Base-by-base conservation (phyloP, 306 rosid genomes). In the Cicer arietinum region DNA sequence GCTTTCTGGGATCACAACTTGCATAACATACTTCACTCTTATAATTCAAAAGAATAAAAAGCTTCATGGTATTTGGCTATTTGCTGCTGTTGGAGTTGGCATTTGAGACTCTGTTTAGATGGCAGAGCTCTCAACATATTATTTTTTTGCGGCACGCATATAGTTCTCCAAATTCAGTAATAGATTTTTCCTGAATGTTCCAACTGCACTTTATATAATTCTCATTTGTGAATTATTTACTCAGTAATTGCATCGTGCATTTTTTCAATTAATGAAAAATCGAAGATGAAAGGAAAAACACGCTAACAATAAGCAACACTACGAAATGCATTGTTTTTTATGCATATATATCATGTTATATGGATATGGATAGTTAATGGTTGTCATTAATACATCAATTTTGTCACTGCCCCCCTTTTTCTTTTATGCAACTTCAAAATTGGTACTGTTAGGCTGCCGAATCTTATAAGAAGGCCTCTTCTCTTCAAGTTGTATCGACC, bases 381-480 rank as follows among this genome's bases (percentile, higher is more conserved):
- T 16, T 7, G 35, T 51, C 71, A 61, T 75, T 45, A 11, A 37
- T 18, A 48, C 41, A 16, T 25, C 12, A 64, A 18, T 50, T 63
- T 40, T 51, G 61, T 48, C 7, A 12, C 6, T 51, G 20, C 35
- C 6, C 30, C 10, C n/a, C 1, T 11, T 71, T 52, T 52, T 53
- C 4, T 40, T 70, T 9, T 52, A 47, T 51, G 50, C 63, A 63
- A 7, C 16, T 50, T 50, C 30, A 48, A 75, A 56, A 20, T 63
- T 47, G 16, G 20, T 2, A 16, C 60, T 61, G 50, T 35, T 44
- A 35, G 48, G 69, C 58, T 76, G 39, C 74, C 46, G 43, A 77
- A 77, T 68, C 75, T 45, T 39, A 77, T 44, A 56, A 18, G 39
- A 56, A 47, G 13, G 25, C 54, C 74, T 51, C 12, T 57, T 77